These are phyloP conservation scores for Pythium phragmitis DNA, from an alignment of 352 stramenopile species.

Conservation along the genomic window DNA sequence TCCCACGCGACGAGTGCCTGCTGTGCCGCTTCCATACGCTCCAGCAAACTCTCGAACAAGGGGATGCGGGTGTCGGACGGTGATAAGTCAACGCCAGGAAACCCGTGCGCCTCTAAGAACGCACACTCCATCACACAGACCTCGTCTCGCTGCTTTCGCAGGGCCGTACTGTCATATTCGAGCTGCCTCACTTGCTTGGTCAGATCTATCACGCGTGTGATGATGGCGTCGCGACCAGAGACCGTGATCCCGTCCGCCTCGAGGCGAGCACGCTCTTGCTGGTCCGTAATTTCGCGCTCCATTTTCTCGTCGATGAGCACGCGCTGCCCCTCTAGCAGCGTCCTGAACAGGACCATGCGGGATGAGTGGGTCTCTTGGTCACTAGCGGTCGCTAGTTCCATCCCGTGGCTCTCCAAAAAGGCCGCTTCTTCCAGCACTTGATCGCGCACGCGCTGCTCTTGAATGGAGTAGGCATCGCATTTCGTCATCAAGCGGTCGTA, in stretches of 20 bases:
- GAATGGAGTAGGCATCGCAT: not conserved
- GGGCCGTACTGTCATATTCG: not conserved
- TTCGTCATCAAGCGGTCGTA: constrained; percentile 11
- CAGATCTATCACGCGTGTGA: constrained; percentile 28
- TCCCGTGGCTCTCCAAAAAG: constrained; percentile 6
- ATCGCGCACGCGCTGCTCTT: not conserved
- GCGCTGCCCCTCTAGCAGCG: constrained; percentile 44
- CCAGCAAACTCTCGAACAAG: constrained; percentile 15
- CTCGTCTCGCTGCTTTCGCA: not conserved
- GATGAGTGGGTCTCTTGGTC: constrained; percentile 18
- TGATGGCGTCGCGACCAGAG: constrained; percentile 23
- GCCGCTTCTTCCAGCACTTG: constrained; percentile 18
- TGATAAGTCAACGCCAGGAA: not conserved
- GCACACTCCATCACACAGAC: not conserved
- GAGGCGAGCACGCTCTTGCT: constrained; percentile 36
- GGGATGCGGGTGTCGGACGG: not conserved
- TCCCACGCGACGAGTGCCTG: constrained; percentile 11
- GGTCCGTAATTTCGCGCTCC: constrained; percentile 40
- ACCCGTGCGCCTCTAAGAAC: constrained; percentile 9
- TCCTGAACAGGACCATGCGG: constrained; percentile 39
- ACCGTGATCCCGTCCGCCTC: constrained; percentile 29
- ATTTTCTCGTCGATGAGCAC: constrained; percentile 61
- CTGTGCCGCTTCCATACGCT: constrained; percentile 7
- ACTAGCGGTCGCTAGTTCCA: constrained; percentile 5
- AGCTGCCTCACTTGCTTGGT: constrained; percentile 8